Conservation (phyloP, 495 filamentous ascomycete genomes). For the Barbatosphaeria neglecta region DNA sequence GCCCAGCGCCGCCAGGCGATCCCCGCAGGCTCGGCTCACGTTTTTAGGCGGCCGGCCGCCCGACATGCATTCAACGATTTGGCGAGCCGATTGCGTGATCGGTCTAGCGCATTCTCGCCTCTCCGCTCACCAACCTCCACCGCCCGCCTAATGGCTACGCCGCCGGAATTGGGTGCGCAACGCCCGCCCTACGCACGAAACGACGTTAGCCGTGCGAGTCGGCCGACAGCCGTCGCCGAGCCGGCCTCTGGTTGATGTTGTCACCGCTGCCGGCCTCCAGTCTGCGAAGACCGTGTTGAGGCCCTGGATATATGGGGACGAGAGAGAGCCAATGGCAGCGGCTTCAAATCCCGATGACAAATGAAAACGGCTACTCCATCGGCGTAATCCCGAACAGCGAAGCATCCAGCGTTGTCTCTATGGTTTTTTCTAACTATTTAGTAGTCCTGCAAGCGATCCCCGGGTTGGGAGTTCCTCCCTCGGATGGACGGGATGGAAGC, state of each 20-base stretch:
- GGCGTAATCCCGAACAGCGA: neutral
- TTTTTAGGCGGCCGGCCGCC: neutral
- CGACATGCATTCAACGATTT: neutral
- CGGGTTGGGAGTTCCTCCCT: no score
- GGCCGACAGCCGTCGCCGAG: neutral
- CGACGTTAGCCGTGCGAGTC: no score
- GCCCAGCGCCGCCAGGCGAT: neutral
- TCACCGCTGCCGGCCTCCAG: no score
- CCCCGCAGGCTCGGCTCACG: slow-evolving; percentile 1
- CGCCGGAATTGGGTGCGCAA: no score
- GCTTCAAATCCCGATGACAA: neutral
- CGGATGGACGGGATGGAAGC: no score
- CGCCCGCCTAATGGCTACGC: no score
- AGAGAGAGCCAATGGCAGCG: neutral
- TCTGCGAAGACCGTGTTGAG: no score
- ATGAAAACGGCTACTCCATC: neutral
- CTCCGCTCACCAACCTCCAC: no score
- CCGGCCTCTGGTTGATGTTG: neutral
- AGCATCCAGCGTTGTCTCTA: neutral
- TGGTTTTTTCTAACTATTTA: no score
- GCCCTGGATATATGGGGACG: no score
- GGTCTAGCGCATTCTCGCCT: neutral
- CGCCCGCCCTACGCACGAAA: no score
- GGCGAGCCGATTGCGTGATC: slow-evolving; percentile 1
- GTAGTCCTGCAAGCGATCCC: no score